phyloP scores from a whole-genome alignment of 805 yeast species.

The Metschnikowia aberdeeniae region DNA sequence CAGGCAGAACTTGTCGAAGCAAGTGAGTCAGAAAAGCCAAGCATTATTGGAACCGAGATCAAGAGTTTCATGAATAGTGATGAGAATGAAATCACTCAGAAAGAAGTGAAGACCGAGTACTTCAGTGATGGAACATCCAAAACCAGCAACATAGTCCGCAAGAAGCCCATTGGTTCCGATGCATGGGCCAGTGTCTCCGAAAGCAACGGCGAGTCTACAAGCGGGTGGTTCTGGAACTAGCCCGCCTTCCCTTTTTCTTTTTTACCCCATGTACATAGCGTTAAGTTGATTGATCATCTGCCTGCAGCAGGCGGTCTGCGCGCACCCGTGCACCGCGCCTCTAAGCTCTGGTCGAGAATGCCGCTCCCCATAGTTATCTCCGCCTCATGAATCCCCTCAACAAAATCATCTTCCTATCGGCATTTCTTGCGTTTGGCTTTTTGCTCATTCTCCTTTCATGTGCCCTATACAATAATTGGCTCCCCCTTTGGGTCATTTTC shows the following conservation, averaged over 20 bases:
- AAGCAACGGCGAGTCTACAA: slow-evolving; percentile 14
- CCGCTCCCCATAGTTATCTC: not conserved
- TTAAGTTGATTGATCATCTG: not conserved
- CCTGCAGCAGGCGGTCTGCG: not conserved
- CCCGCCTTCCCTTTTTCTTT: not conserved
- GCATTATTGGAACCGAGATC: slow-evolving; percentile 27
- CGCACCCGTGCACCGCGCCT: slow-evolving; percentile 2
- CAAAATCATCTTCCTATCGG: slow-evolving; percentile 44
- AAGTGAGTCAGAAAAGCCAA: not conserved
- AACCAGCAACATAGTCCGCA: slow-evolving; percentile 27
- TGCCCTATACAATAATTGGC: slow-evolving; percentile 42
- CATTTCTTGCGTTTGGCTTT: slow-evolving; percentile 44
- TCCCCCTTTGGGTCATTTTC: slow-evolving; percentile 35
- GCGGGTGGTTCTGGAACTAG: slow-evolving; percentile 25
- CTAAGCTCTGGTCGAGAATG: not conserved
- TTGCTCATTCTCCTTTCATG: slow-evolving; percentile 41
- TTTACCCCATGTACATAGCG: not conserved
- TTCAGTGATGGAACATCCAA: slow-evolving; percentile 36
- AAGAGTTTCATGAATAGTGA: slow-evolving; percentile 25
- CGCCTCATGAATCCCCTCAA: slow-evolving; percentile 41
- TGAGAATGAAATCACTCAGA: slow-evolving; percentile 25
- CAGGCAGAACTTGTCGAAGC: not conserved
- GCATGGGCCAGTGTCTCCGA: slow-evolving; percentile 33
- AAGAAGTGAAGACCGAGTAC: slow-evolving; percentile 31
- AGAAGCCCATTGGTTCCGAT: slow-evolving; percentile 31